A percentile compares a stretch with the other conserved stretches of the same genome.
phyloP scores from a whole-genome alignment of 2,329 filamentous ascomycete genomes.

The Ascochyta viciae-villosae region DNA sequence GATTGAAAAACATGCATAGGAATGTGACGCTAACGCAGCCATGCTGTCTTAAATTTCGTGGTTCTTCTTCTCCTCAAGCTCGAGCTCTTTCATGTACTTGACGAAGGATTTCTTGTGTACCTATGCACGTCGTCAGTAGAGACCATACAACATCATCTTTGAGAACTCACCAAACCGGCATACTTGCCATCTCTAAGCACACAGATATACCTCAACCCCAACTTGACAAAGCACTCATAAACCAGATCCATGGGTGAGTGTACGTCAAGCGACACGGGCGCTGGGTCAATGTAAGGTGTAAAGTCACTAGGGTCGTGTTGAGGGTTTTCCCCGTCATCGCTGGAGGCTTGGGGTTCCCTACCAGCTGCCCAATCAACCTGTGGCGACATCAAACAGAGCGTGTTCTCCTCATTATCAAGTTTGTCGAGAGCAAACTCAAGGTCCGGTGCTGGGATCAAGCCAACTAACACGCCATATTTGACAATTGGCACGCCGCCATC shows the following conservation, averaged over 20 bases:
- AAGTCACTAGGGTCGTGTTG: slow-evolving; percentile 77
- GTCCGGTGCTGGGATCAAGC: slow-evolving; percentile 91
- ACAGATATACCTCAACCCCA: slow-evolving; percentile 91
- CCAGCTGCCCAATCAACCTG: slow-evolving; percentile 57
- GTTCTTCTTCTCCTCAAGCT: slow-evolving; percentile 57
- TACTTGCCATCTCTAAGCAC: slow-evolving; percentile 84
- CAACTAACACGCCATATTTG: slow-evolving; percentile 78
- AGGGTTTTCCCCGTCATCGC: slow-evolving; percentile 58
- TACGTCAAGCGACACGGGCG: slow-evolving; percentile 87
- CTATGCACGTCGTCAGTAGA: slow-evolving; percentile 48
- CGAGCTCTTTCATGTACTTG: slow-evolving; percentile 86
- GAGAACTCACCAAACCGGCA: slow-evolving; percentile 76
- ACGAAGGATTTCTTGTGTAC: slow-evolving; percentile 97
- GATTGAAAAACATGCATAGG: neutral
- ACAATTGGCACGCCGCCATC: slow-evolving; percentile 92
- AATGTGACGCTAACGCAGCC: neutral
- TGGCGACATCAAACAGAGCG: slow-evolving; percentile 81
- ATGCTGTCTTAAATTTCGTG: neutral
- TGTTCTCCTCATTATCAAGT: slow-evolving; percentile 75
- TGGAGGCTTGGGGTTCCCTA: slow-evolving; percentile 62
- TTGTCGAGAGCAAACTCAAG: slow-evolving; percentile 91
- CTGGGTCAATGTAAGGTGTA: slow-evolving; percentile 88
- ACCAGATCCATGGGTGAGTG: slow-evolving; percentile 92
- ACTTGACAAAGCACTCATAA: slow-evolving; percentile 94
- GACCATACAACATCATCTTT: neutral